Conservation (phyloP, 306 rosid genomes). For the Citrullus amarus region DNA sequence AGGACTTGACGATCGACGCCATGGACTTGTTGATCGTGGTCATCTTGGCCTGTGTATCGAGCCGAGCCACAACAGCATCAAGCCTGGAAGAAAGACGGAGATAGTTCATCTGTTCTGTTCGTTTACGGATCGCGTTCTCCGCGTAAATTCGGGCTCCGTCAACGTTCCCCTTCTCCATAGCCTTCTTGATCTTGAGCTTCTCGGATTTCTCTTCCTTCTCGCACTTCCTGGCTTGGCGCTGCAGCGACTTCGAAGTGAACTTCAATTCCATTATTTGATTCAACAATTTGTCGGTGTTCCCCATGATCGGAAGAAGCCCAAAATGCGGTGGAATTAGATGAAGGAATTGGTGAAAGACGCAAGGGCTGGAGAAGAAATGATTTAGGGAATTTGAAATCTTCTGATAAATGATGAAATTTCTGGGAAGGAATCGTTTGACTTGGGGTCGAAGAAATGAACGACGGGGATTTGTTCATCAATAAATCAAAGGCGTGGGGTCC, state of each 20-base stretch:
- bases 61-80: conserved; percentile 92
- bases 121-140: conserved; percentile 90
- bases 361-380: conserved; percentile 6
- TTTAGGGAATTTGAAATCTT: neutral
- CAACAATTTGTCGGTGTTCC: conserved; percentile 86
- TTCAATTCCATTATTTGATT: conserved; percentile 96
- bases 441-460: neutral
- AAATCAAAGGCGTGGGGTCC: neutral
- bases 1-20: conserved; percentile 77
- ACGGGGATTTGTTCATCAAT: neutral
- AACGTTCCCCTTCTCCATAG: conserved; percentile 93
- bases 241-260: conserved; percentile 85
- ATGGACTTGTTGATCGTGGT: conserved; percentile 77
- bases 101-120: conserved; percentile 96
- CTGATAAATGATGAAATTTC: neutral
- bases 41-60: conserved; percentile 98
- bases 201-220: conserved; percentile 95
- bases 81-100: conserved; percentile 84
- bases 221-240: conserved; percentile 81
- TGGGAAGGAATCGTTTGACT: neutral
- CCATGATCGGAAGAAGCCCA: conserved; percentile 29
- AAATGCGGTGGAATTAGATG: neutral
- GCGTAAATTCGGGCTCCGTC: conserved; percentile 97
- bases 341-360: neutral
- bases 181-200: conserved; percentile 91